Conservation (phyloP, 805 yeast species). For the Myxozyma lipomycoides region DNA sequence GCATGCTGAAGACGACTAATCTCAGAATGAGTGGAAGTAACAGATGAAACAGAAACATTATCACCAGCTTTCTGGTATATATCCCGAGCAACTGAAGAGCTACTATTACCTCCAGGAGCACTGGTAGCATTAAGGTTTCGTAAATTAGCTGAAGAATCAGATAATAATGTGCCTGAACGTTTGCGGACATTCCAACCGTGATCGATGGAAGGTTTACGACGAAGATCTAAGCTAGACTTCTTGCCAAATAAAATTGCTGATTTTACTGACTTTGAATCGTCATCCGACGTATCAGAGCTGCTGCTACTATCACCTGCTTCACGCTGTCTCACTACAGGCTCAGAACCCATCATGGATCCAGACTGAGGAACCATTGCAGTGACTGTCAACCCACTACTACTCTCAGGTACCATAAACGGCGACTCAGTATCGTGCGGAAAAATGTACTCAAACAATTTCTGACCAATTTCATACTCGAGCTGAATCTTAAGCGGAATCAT, state of each 20-base stretch:
- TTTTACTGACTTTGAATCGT: slow-evolving; percentile 1
- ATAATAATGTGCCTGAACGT: background rate
- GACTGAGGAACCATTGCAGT: background rate
- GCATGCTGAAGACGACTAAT: background rate
- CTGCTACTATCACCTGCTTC: background rate
- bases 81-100: slow-evolving; percentile 1
- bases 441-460: slow-evolving; percentile 59
- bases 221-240: background rate
- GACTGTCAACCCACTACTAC: background rate
- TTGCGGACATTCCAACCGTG: background rate
- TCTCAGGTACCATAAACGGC: slow-evolving; percentile 27
- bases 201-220: background rate
- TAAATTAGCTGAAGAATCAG: background rate
- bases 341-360: background rate
- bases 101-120: background rate
- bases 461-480: slow-evolving; percentile 67
- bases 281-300: slow-evolving; percentile 1
- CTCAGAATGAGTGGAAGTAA: slow-evolving; percentile 9
- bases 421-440: slow-evolving; percentile 52
- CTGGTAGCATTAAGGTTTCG: background rate
- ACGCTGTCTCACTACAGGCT: background rate
- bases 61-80: slow-evolving; percentile 5
- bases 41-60: slow-evolving; percentile 14
- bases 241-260: background rate
- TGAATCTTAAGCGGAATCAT: slow-evolving; percentile 67